Percentiles rank a stretch among this genome's conserved stretches.
phyloP scores from a whole-genome alignment of 345 rosid species.

The Syzygium aromaticum region DNA sequence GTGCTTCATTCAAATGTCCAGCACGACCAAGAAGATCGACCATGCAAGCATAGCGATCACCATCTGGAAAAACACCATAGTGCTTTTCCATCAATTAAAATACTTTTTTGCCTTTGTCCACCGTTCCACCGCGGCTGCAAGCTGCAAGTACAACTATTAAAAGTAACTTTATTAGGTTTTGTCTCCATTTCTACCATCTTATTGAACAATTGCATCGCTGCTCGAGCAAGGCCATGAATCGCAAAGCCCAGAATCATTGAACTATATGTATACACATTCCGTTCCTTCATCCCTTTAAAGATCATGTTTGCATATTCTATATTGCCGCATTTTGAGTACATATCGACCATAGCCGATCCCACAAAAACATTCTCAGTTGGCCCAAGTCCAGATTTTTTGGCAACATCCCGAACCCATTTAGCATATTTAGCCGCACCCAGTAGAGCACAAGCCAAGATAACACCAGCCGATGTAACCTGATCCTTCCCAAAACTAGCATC shows the following conservation, averaged over 20 bases:
- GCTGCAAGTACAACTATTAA: constrained; percentile 74
- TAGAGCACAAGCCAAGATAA: constrained; percentile 78
- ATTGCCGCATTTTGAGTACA: constrained; percentile 79
- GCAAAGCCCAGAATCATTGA: constrained; percentile 86
- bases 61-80: constrained; percentile 43
- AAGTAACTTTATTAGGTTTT: constrained; percentile 66
- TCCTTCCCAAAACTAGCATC: constrained; percentile 33
- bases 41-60: constrained; percentile 70
- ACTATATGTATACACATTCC: constrained; percentile 67
- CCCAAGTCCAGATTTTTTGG: constrained; percentile 25
- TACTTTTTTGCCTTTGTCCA: constrained; percentile 49
- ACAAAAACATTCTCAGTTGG: constrained; percentile 33
- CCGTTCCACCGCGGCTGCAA: constrained; percentile 54
- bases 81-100: constrained; percentile 47
- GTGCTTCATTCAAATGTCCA: constrained; percentile 62
- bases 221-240: constrained; percentile 54
- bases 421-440: constrained; percentile 52
- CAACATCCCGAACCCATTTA: constrained; percentile 33
- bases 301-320: constrained; percentile 50
- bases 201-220: constrained; percentile 46
- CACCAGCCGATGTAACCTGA: constrained; percentile 47
- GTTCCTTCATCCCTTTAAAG: constrained; percentile 43
- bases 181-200: constrained; percentile 45
- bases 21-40: constrained; percentile 79
- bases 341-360: constrained; percentile 73